These are phyloP conservation scores for Pyricularia pennisetigena DNA, from an alignment of 2,329 filamentous ascomycete species.

Conservation along the genomic window DNA sequence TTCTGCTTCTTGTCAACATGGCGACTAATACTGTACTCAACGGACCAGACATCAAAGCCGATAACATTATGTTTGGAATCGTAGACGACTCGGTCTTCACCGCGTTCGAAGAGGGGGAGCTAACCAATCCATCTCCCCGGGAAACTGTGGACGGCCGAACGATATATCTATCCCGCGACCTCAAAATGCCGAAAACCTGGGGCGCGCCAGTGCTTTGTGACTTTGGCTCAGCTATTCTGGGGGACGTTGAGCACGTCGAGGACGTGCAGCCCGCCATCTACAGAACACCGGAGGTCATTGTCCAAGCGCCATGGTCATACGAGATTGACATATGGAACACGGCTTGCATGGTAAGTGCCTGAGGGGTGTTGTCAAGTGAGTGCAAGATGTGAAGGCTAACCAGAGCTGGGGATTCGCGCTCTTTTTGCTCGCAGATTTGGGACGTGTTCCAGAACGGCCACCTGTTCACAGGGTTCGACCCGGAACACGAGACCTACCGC, in stretches of 20 bases:
- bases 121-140: slow-evolving; percentile 18
- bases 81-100: slow-evolving; percentile 18
- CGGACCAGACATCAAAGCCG: slow-evolving; percentile 21
- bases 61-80: slow-evolving; percentile 25
- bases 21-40: neutral
- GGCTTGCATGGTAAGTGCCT: neutral
- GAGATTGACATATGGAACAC: slow-evolving; percentile 22
- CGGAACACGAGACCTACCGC: neutral
- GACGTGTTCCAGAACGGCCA: neutral
- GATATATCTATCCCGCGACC: neutral
- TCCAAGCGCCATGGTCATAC: neutral
- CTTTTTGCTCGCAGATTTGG: neutral
- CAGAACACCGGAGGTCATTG: neutral
- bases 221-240: slow-evolving; percentile 25
- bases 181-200: slow-evolving; percentile 9
- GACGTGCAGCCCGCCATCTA: neutral
- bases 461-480: neutral
- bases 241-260: slow-evolving; percentile 1
- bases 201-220: slow-evolving; percentile 18
- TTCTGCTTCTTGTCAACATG: neutral
- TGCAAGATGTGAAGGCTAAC: neutral
- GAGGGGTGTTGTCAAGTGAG: neutral
- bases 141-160: slow-evolving; percentile 15
- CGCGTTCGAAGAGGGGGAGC: slow-evolving; percentile 20
- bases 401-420: neutral